phyloP scores from a whole-genome alignment of 1,284 basidiomycete species.

The Boletellus sp. region DNA sequence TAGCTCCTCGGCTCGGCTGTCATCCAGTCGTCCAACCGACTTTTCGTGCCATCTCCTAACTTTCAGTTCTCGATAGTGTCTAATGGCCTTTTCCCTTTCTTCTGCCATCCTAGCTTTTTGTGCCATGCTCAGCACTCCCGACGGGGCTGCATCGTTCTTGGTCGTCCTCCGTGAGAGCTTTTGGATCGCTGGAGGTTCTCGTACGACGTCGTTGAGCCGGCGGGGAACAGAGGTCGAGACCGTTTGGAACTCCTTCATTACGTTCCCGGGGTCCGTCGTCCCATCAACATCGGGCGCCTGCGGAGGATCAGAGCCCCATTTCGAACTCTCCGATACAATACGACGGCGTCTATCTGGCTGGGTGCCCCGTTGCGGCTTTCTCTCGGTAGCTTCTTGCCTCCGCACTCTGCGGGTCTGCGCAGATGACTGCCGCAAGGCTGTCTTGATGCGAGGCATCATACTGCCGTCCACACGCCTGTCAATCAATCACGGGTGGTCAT shows the following conservation, averaged over 20 bases:
- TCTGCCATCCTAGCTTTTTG: constrained; percentile 72
- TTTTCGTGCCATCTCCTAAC: constrained; percentile 33
- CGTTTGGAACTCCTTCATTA: constrained; percentile 52
- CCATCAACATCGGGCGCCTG: constrained; percentile 6
- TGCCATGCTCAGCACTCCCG: constrained; percentile 61
- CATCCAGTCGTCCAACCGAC: constrained; percentile 7
- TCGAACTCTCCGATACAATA: constrained; percentile 8
- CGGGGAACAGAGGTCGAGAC: constrained; percentile 54
- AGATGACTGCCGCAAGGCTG: constrained; percentile 58
- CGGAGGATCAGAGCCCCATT: constrained; percentile 17
- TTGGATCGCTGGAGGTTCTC: constrained; percentile 56
- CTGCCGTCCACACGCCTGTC: constrained; percentile 65
- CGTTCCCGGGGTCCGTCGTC: constrained; percentile 28
- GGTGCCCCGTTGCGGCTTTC: constrained; percentile 15
- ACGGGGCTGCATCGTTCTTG: constrained; percentile 28
- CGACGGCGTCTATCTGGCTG: constrained; percentile 18
- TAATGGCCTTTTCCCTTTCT: constrained; percentile 66
- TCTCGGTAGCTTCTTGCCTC: constrained; percentile 39
- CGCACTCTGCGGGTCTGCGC: constrained; percentile 44
- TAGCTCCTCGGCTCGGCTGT: constrained; percentile 3
- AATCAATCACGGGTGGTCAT: constrained; percentile 4
- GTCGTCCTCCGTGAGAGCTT: constrained; percentile 41
- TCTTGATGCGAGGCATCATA: constrained; percentile 58
- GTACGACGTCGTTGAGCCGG: constrained; percentile 66
- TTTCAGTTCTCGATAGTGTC: constrained; percentile 66